phyloP scores from a whole-genome alignment of 345 rosid genomes.

The Eucalyptus erythrocorys region DNA sequence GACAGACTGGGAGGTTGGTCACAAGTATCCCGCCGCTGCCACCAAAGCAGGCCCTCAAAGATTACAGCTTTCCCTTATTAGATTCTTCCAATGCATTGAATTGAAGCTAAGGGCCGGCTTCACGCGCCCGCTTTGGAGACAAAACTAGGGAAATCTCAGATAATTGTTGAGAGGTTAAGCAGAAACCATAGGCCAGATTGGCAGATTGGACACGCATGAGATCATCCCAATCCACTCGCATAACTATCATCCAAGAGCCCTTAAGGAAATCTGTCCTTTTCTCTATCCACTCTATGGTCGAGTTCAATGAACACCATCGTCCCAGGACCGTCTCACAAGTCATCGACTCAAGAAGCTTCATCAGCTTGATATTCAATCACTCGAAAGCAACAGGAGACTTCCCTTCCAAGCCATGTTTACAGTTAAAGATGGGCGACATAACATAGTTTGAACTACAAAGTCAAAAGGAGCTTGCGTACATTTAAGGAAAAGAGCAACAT shows the following conservation, averaged over 20 bases:
- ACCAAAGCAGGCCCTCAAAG: background rate
- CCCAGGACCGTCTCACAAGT: background rate
- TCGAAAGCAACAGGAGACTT: background rate
- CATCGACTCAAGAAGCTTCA: background rate
- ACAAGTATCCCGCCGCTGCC: constrained; percentile 13
- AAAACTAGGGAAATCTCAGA: background rate
- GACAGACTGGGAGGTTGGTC: constrained; percentile 6
- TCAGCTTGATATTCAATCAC: background rate
- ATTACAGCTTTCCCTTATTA: background rate
- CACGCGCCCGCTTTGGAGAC: background rate
- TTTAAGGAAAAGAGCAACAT: background rate
- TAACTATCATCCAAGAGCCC: background rate
- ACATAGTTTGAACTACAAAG: background rate
- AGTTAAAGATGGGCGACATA: background rate
- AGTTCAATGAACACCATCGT: background rate
- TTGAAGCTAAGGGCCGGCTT: background rate
- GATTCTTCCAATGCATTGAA: background rate
- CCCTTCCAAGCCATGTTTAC: background rate
- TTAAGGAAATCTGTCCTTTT: background rate
- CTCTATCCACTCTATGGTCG: background rate
- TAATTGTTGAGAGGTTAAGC: background rate
- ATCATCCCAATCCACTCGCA: background rate
- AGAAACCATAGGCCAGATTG: background rate
- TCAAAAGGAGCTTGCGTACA: background rate
- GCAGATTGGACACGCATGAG: background rate